Base-by-base conservation (phyloP, 768 basidiomycete genomes). In the Cytidiella melzeri region DNA sequence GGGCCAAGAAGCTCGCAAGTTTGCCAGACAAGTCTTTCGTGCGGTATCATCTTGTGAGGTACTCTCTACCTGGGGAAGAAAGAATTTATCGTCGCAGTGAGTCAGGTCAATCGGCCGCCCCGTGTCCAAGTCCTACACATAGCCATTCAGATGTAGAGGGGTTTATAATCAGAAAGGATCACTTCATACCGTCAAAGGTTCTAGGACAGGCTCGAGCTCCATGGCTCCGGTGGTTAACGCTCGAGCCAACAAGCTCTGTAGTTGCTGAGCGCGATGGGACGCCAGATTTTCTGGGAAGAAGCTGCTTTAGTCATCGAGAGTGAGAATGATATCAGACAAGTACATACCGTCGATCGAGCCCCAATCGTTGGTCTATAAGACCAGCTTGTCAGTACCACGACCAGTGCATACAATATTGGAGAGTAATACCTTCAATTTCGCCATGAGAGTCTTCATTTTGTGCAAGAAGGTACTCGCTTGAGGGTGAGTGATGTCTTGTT, bases 371-470 rank as follows among this genome's bases (percentile, higher is more conserved):
- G 76, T 73, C 81, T 81, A 48, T 30, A 15, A 39, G 38, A 7
- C 23, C 37, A 25, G 19, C 2, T 82, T 80, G 27, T 79, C 79
- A 3, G 75, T 71, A 77, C 78, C 46, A 43, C 11, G 27, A 50
- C 5, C 20, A 36, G 36, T 12, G 18, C 18, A n/a, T 24, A 41
- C 18, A 3, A 27, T 21, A 11, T n/a, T 43, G 24, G 41, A 48
- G 37, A n/a, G n/a, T n/a, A n/a, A 21, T 26, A 77, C 81, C 71
- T 83, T 83, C 36, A 83, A 56, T 50, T 83, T 84, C 5, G 81
- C 81, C 81, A 83, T 83, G 40, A 83, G 53, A 0, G 78, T 79
- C 60, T 83, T 83, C 58, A 84, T 64, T 2, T 73, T 68, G 34
- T 74, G 72, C 4, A 83, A 63, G 55, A 83, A 83, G 49, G 77